Evolutionary conservation across 805 yeast genomes (phyloP), one percentile per base, ranked within the genome.

Genomic region (Yarrowia yakushimensis): DNA sequence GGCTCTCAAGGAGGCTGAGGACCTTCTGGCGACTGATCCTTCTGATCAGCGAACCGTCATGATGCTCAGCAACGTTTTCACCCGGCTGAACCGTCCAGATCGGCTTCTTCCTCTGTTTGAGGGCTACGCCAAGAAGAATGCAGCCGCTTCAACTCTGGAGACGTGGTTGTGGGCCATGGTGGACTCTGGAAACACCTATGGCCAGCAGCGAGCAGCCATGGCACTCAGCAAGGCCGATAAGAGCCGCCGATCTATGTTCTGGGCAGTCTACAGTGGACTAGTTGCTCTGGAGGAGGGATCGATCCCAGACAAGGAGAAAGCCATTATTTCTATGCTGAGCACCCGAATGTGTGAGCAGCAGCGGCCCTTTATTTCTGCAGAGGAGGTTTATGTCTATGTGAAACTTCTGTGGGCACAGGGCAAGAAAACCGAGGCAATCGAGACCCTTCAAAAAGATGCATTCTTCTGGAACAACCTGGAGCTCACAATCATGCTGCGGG

Each of bases 361-460:
- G 17, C 74, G 76, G 45, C 89, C 93, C 0, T 76, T 79, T 46
- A 66, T 75, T 41, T 76, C 78, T 20, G 82, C 86, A 9, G 96
- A 90, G 67, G 96, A 91, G 64, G 74, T 81, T 2, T 89, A 76
- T 66, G 82, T 90, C 2, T 79, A 79, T 63, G 84, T 83, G 2
- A 74, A 78, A 42, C 78, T 88, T 1, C 72, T 85, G 64, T 71
- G 75, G 46, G 66, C 75, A 45, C 71, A 67, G 39, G 74, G 74
- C 0, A 73, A 78, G 20, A 65, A 71, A 11, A 72, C 71, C 0
- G 78, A 77, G 46, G 73, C 80, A 18, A 71, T 78, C 2, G 71
- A 70, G 45, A 70, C 65, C 42, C 67, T 75, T 9, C 62, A 41
- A 10, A 61, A 64, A 15, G 67, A 63, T 15, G 66, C 66, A 17